These are phyloP conservation scores for Malassezia arunalokei DNA, from an alignment of 1,284 basidiomycete species.

Conservation along the genomic window DNA sequence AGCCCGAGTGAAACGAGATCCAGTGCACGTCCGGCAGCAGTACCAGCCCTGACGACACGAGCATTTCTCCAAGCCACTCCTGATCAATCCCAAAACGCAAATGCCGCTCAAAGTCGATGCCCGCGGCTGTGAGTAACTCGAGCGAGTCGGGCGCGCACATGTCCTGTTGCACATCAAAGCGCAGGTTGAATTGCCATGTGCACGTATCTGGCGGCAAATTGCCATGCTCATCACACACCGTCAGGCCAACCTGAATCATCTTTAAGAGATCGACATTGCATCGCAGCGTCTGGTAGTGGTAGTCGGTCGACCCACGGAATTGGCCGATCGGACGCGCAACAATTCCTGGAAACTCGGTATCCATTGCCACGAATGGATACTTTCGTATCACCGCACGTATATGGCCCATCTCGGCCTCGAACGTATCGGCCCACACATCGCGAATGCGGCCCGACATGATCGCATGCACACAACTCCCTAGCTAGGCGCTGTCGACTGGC, in stretches of 20 bases:
- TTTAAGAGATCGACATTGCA: conserved; percentile 89
- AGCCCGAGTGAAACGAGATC: conserved; percentile 98
- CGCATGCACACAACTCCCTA: neutral
- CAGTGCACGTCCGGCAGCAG: conserved; percentile 80
- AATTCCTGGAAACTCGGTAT: conserved; percentile 97
- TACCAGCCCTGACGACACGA: conserved; percentile 90
- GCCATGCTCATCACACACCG: conserved; percentile 83
- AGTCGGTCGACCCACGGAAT: conserved; percentile 93
- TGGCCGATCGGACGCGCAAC: conserved; percentile 91
- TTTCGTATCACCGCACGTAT: conserved; percentile 75
- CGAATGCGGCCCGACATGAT: conserved; percentile 39
- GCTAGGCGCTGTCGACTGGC: neutral
- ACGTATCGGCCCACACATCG: conserved; percentile 87
- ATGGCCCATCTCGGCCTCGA: conserved; percentile 78
- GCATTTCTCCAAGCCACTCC: conserved; percentile 88
- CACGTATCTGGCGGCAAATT: conserved; percentile 66
- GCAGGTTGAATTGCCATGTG: conserved; percentile 99
- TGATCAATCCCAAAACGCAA: conserved; percentile 83
- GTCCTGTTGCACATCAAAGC: conserved; percentile 81
- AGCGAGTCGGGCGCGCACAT: conserved; percentile 97
- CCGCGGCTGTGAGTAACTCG: conserved; percentile 83
- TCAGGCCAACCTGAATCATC: conserved; percentile 93
- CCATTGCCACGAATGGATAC: conserved; percentile 93
- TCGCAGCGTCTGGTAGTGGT: conserved; percentile 98
- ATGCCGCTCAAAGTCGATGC: conserved; percentile 86